Conservation (phyloP, 169 alveolate genomes). For the Perkinsus chesapeaki region DNA sequence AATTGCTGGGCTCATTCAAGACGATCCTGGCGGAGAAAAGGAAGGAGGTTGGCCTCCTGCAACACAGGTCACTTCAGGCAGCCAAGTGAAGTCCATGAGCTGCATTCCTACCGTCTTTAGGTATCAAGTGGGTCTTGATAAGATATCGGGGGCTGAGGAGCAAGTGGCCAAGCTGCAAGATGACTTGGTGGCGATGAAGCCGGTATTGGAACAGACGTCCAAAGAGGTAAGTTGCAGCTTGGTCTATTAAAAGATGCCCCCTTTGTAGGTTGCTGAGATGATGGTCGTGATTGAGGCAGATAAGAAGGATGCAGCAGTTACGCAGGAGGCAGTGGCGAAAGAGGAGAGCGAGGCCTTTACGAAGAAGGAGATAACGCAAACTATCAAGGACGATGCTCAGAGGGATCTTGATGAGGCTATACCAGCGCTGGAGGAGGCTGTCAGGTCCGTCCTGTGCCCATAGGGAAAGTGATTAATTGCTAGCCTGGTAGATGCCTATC, state of each 20-base stretch:
- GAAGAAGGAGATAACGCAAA: slow-evolving; percentile 47
- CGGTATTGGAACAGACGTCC: slow-evolving; percentile 59
- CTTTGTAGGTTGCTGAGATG: slow-evolving; percentile 37
- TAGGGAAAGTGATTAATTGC: not conserved
- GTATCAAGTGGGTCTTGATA: slow-evolving; percentile 71
- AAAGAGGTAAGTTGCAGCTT: slow-evolving; percentile 34
- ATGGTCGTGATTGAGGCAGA: slow-evolving; percentile 48
- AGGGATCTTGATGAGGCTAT: slow-evolving; percentile 40
- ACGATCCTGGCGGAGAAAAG: slow-evolving; percentile 29
- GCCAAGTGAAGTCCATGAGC: not conserved
- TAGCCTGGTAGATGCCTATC: slow-evolving; percentile 20
- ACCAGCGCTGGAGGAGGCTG: slow-evolving; percentile 59
- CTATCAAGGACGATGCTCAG: slow-evolving; percentile 28
- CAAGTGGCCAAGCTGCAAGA: slow-evolving; percentile 41
- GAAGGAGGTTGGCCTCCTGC: slow-evolving; percentile 32
- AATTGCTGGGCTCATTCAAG: slow-evolving; percentile 36
- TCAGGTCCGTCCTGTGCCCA: slow-evolving; percentile 26
- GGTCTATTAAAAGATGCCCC: not conserved
- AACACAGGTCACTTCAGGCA: slow-evolving; percentile 22
- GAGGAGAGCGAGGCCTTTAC: slow-evolving; percentile 50
- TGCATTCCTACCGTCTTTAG: slow-evolving; percentile 16
- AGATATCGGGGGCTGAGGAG: slow-evolving; percentile 72
- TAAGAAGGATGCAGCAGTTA: slow-evolving; percentile 54
- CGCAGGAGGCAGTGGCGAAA: slow-evolving; percentile 52
- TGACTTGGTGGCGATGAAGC: slow-evolving; percentile 45